Evolutionary conservation across 139 green algal species (phyloP).

Genomic region (Raphidocelis subcapitata): DNA sequence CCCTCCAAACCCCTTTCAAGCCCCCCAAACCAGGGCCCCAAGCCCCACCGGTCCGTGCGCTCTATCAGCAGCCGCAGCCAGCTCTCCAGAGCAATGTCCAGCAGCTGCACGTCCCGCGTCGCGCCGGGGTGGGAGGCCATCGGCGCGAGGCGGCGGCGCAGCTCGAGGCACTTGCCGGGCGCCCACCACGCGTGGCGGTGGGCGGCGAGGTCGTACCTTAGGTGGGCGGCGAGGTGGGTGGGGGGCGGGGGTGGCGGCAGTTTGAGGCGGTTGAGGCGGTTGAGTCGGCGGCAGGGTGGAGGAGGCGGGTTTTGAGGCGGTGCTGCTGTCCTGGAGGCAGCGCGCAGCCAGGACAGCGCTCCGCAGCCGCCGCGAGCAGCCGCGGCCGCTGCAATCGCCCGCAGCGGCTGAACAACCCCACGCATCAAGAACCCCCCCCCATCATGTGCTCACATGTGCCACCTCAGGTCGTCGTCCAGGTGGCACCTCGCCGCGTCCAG

Average conservation of each 20-base stretch:
- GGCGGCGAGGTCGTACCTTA: constrained; percentile 77
- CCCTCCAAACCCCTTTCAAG: too few relatives aligned
- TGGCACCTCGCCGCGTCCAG: constrained; percentile 69
- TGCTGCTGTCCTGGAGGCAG: not conserved
- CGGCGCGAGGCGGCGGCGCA: constrained; percentile 56
- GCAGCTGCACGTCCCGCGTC: constrained; percentile 78
- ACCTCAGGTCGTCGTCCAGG: constrained; percentile 62
- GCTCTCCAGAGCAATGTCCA: constrained; percentile 90
- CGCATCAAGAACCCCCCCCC: too few relatives aligned
- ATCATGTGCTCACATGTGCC: not conserved
- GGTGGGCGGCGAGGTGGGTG: constrained; percentile 40
- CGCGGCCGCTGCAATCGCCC: not conserved
- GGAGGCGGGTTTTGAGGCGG: too few relatives aligned
- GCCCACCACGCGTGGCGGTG: constrained; percentile 91
- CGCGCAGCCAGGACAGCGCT: not conserved
- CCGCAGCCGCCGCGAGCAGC: not conserved
- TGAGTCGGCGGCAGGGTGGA: too few relatives aligned
- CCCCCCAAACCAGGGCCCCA: constrained; percentile 14
- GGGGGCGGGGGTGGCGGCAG: too few relatives aligned
- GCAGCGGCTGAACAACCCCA: too few relatives aligned
- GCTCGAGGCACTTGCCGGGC: constrained; percentile 88
- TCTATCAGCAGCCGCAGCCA: constrained; percentile 82
- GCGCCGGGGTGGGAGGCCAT: constrained; percentile 28
- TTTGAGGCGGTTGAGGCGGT: too few relatives aligned
- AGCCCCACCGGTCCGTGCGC: constrained; percentile 45